Evolutionary conservation across 2,329 filamentous ascomycete species (phyloP).

Genomic region (Phialophora macrospora): DNA sequence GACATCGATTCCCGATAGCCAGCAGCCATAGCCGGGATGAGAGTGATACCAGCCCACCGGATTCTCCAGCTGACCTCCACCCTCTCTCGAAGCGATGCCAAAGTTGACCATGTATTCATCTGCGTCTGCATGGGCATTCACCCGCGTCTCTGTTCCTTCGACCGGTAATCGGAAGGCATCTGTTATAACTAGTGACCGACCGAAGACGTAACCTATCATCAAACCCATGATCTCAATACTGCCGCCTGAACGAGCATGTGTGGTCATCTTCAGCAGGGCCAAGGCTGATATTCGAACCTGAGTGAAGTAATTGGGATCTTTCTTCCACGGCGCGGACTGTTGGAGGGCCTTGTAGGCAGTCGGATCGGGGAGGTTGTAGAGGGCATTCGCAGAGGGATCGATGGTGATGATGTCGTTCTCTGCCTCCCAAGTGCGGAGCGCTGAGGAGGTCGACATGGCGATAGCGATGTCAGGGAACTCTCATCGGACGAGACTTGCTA

Average conservation of each 20-base stretch:
- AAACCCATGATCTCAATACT: conserved; percentile 94
- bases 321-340: conserved; percentile 71
- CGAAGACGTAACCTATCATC: conserved; percentile 92
- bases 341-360: conserved; percentile 69
- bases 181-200: conserved; percentile 83
- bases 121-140: conserved; percentile 93
- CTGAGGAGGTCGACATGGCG: conserved; percentile 44
- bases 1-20: conserved; percentile 96
- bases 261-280: conserved; percentile 97
- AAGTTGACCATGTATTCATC: conserved; percentile 97
- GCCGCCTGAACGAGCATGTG: conserved; percentile 96
- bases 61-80: conserved; percentile 79
- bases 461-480: background rate
- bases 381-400: conserved; percentile 84
- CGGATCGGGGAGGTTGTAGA: conserved; percentile 77
- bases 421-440: conserved; percentile 62
- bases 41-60: conserved; percentile 98
- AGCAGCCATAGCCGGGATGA: conserved; percentile 97
- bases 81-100: conserved; percentile 72
- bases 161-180: conserved; percentile 93
- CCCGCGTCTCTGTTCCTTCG: conserved; percentile 96
- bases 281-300: conserved; percentile 90
- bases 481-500: background rate
- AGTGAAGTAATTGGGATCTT: conserved; percentile 86
- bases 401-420: conserved; percentile 84